Evolutionary conservation across 2,329 filamentous ascomycete genomes (phyloP), one percentile per base, ranked within the genome.

Genomic region (Elsinoe batatas): DNA sequence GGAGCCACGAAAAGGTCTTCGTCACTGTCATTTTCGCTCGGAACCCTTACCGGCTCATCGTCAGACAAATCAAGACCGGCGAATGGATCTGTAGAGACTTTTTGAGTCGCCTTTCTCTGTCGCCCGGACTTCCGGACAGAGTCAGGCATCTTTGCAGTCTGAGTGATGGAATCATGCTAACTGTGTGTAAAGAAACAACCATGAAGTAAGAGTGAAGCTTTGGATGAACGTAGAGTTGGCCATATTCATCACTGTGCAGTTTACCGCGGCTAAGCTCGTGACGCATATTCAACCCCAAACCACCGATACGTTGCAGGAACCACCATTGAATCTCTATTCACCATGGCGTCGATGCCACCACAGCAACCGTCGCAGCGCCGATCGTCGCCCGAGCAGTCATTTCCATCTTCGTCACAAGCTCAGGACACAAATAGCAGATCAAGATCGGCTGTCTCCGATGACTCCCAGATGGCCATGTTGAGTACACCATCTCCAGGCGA

Each of bases 391-490:
- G 59, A 57, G 54, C 59, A 44, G 32, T 56, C 36, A 22, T 61
- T 61, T 59, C 59, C 56, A 56, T 59, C 26, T 55, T 62, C 20
- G 57, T 58, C 38, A 18, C 53, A 35, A 20, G 62, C 64, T 15
- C 62, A 63, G 7, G 46, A 58, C 37, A 65, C 68, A 26, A 65
- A 65, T 58, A 71, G 68, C 57, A 58, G 60, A 46, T 55, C 62
- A 6, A 65, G 68, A 55, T 72, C 71, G 1, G 65, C 66, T 5
- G 66, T 65, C 42, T 75, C 72, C 4, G 71, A 72, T 60, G 72
- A 75, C 63, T 74, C 72, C 5, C 71, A 75, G 58, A 74, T 72
- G 12, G 65, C 76, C 30, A 66, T 76, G 13, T 64, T 74, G n/a
- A 71, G 72, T 60, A 67, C 66, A 30, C 64, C 61, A 20, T 50